A percentile compares a stretch with the other conserved stretches of the same genome.
phyloP scores from a whole-genome alignment of 2,329 filamentous ascomycete species.

The Lachnellula suecica region DNA sequence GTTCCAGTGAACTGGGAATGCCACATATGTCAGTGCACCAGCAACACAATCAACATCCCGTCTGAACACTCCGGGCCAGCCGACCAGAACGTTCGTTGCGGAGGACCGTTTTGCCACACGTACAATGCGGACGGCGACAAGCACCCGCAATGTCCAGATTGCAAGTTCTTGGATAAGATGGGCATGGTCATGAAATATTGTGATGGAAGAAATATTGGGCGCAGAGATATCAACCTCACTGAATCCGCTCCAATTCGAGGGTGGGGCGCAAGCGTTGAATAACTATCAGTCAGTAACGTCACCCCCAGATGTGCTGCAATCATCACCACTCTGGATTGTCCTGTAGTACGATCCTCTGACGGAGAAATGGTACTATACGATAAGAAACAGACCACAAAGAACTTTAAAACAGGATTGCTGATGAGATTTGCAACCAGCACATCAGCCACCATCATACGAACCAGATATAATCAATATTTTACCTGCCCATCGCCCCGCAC shows the following conservation, averaged over 20 bases:
- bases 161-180: too few species aligned
- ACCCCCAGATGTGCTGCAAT: background rate
- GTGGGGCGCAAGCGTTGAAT: background rate
- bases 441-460: background rate
- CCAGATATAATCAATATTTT: background rate
- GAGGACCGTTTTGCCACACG: too few species aligned
- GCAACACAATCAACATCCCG: too few species aligned
- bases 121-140: too few species aligned
- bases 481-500: background rate
- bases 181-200: too few species aligned
- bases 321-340: background rate
- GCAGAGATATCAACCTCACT: background rate
- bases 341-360: background rate
- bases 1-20: too few species aligned
- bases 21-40: too few species aligned
- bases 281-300: background rate
- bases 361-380: background rate
- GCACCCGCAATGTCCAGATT: too few species aligned
- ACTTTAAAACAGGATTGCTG: background rate
- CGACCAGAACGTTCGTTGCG: too few species aligned
- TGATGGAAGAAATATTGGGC: too few species aligned
- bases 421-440: background rate
- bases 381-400: background rate
- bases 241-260: background rate
- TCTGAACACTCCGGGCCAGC: too few species aligned